Evolutionary conservation across 2,329 filamentous ascomycete species (phyloP), one percentile per base, ranked within the genome.

Genomic region (Colletotrichum chlorophyti): DNA sequence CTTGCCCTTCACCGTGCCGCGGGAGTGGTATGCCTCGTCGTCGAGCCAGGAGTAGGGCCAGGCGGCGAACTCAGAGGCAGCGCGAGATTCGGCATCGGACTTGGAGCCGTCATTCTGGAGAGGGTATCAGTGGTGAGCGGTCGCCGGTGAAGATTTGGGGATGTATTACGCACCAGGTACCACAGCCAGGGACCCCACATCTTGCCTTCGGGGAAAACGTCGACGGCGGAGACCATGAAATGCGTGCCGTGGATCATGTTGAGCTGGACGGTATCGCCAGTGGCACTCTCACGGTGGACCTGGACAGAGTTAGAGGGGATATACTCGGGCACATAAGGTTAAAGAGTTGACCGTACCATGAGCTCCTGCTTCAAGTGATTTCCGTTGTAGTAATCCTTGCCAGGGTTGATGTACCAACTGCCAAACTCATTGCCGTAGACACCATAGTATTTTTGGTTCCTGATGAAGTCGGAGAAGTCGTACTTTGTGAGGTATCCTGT

Each of bases 221-320:
- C 75, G 17, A 62, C 66, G 37, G 70, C 69, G 1, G 65, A 69
- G 4, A 71, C 73, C 62, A 72, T 69, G 63, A 78, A 79, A 63
- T 80, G 77, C 0, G 80, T 82, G 29, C 80, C 81, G 62, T 83
- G 80, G 29, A 83, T 73, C 76, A 83, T 81, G 65, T 83, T 83
- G 32, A 83, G 69, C 59, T 82, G 78, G 3, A 83, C 80, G 1
- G 74, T 73, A 58, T 83, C 80, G 5, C 80, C 80, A 0, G 79
- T 81, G 6, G 69, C 62, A 4, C 74, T 79, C 63, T 83, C 80
- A 6, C 81, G 76, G 59, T 83, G 81, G 3, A 82, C 52, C 45
- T 43, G 23, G 3, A 17, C n/a, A 14, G 9, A 31, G 43, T 49
- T 8, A 40, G 34, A 24, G 3, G 11, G 9, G n/a, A n/a, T n/a